Percentiles rank a stretch among this genome's conserved stretches.
phyloP scores from a whole-genome alignment of 257 asterid genomes.

The Scutellaria minor region DNA sequence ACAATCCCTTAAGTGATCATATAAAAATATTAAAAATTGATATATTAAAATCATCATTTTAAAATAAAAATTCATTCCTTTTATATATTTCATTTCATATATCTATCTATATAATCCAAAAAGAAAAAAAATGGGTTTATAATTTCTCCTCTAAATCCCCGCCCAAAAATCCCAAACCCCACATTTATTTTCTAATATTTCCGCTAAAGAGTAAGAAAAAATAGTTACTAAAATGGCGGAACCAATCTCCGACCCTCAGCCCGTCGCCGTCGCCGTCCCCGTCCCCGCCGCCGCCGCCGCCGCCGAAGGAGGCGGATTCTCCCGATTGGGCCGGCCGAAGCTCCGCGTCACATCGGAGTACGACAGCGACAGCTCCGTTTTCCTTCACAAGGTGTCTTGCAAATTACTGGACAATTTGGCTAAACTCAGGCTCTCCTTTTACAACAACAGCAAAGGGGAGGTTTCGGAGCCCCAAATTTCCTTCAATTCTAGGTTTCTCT shows the following conservation, averaged over 20 bases:
- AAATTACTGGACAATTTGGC: slow-evolving; percentile 71
- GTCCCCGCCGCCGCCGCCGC: slow-evolving; percentile 27
- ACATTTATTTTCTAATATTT: slow-evolving; percentile 17
- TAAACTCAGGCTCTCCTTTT: slow-evolving; percentile 73
- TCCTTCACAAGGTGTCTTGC: slow-evolving; percentile 79
- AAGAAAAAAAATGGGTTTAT: not conserved
- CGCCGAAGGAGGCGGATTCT: slow-evolving; percentile 36
- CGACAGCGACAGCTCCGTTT: slow-evolving; percentile 82
- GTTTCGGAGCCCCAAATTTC: slow-evolving; percentile 77
- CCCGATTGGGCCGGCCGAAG: slow-evolving; percentile 57
- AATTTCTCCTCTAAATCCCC: slow-evolving; percentile 37
- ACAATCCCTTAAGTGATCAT: too few species aligned
- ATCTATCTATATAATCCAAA: not conserved
- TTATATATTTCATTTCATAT: too few species aligned
- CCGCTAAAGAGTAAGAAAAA: not conserved
- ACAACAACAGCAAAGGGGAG: slow-evolving; percentile 72
- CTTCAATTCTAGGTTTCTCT: slow-evolving; percentile 65
- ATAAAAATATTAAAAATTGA: too few species aligned
- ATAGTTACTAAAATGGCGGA: slow-evolving; percentile 42
- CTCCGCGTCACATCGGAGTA: slow-evolving; percentile 85
- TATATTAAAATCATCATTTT: too few species aligned
- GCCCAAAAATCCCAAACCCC: slow-evolving; percentile 32
- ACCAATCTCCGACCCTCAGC: slow-evolving; percentile 33
- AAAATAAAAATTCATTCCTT: too few species aligned
- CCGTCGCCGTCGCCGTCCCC: slow-evolving; percentile 18